Evolutionary conservation across 2,329 filamentous ascomycete genomes (phyloP).

Genomic region (Monosporascus sp.): DNA sequence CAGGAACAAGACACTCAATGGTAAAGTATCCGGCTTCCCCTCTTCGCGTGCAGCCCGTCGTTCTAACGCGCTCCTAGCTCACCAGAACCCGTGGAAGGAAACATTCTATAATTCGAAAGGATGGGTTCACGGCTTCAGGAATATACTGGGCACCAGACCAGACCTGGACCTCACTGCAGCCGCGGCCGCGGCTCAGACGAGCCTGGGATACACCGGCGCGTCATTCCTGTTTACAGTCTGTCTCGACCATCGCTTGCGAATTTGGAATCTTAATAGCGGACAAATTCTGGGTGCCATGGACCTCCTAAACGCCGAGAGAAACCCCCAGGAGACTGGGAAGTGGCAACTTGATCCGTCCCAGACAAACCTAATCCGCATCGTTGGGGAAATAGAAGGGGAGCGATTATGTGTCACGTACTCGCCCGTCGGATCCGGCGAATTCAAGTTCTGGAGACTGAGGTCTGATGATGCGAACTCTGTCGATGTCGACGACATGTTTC

Average conservation of each 20-base stretch:
- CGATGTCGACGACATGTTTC: constrained; percentile 67
- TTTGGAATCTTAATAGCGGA: constrained; percentile 84
- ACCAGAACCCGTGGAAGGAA: constrained; percentile 57
- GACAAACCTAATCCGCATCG: constrained; percentile 67
- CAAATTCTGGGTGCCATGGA: constrained; percentile 73
- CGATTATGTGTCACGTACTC: constrained; percentile 74
- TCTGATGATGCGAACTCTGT: constrained; percentile 60
- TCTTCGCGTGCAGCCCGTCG: neutral
- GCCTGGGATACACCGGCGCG: constrained; percentile 43
- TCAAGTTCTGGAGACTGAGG: constrained; percentile 85
- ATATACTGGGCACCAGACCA: constrained; percentile 56
- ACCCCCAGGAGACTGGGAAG: constrained; percentile 64
- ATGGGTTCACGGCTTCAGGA: constrained; percentile 63
- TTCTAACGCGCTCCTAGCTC: constrained; percentile 22
- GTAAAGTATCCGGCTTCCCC: constrained; percentile 30
- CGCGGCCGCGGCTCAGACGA: constrained; percentile 54
- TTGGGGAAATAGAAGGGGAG: constrained; percentile 51
- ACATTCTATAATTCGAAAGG: constrained; percentile 68
- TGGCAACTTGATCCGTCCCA: constrained; percentile 77
- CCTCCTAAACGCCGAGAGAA: constrained; percentile 62
- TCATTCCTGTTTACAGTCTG: constrained; percentile 72
- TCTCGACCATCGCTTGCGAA: constrained; percentile 80
- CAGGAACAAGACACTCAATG: constrained; percentile 44
- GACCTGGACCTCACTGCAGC: constrained; percentile 65
- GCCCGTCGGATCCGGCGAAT: constrained; percentile 78